Conservation (phyloP, 257 asterid genomes). For the Solanum etuberosum region DNA sequence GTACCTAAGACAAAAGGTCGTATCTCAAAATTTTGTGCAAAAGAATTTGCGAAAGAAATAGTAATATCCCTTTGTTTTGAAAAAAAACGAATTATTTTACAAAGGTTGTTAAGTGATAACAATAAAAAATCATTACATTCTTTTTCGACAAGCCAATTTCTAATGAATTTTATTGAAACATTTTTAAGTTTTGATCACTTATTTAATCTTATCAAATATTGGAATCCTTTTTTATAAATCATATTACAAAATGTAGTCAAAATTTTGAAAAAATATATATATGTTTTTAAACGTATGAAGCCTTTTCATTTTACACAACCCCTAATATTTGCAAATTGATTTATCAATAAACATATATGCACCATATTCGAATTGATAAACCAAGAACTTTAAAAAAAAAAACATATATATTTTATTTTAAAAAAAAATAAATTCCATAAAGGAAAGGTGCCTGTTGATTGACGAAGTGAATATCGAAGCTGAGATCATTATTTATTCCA, state of each 20-base stretch:
- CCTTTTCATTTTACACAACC: not conserved
- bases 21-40: not conserved
- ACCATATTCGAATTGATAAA: not conserved
- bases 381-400: fast-evolving
- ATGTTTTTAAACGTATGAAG: not conserved
- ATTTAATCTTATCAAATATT: not conserved
- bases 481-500: not conserved
- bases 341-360: not conserved
- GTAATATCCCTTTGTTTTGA: not conserved
- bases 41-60: not conserved
- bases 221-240: not conserved
- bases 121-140: too few species aligned
- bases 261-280: not conserved
- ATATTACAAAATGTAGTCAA: not conserved
- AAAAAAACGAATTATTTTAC: too few species aligned
- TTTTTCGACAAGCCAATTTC: not conserved
- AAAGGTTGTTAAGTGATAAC: too few species aligned
- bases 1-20: not conserved
- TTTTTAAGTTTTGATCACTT: not conserved
- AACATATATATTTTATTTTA: not conserved
- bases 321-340: not conserved
- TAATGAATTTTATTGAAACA: not conserved
- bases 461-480: not conserved
- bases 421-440: not conserved
- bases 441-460: not conserved